Evolutionary conservation across 257 asterid species (phyloP), one percentile per base, ranked within the genome.

Genomic region (Jasminum sambac): DNA sequence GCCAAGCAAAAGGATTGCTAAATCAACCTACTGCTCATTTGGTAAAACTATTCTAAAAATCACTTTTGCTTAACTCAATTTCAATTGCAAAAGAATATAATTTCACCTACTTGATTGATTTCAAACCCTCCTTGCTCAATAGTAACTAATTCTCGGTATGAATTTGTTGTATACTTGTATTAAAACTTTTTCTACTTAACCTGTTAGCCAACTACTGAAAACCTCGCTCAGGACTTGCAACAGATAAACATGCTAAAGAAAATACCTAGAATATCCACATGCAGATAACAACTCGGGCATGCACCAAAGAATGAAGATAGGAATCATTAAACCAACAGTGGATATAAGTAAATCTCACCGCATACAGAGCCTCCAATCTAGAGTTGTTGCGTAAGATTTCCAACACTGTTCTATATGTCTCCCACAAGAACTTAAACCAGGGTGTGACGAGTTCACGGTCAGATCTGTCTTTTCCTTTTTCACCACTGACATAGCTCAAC

Each of bases 401-500:
- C 83, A 90, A 72, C 64, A 90, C 95, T 0, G 96, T 86, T 76
- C 96, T 84, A 74, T 90, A 90, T 7, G 96, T 90, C 78, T 90
- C 96, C 96, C 96, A 90, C 84, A 90, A 80, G 75, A 90, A 90
- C 83, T 90, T 90, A 74, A 90, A 88, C 95, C 96, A 90, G 0
- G 92, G 96, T 17, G 96, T 87, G 37, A 90, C 95, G 66, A 85
- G 95, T 76, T 93, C 98, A 4, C 96, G 94, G 50, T 93, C 98
- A 52, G 97, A 93, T 75, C 98, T 82, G 37, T 93, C 98, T 79
- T 87, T 93, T 17, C 95, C 98, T 76, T 90, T 93, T 83, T 93
- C 97, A 64, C 98, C 98, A 73, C 96, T 93, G 30, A 93, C 98
- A 78, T 87, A 93, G 79, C 98, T 93, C 90, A 93, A 43, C 90